phyloP scores from a whole-genome alignment of 805 yeast species.

The Saturnispora besseyi region DNA sequence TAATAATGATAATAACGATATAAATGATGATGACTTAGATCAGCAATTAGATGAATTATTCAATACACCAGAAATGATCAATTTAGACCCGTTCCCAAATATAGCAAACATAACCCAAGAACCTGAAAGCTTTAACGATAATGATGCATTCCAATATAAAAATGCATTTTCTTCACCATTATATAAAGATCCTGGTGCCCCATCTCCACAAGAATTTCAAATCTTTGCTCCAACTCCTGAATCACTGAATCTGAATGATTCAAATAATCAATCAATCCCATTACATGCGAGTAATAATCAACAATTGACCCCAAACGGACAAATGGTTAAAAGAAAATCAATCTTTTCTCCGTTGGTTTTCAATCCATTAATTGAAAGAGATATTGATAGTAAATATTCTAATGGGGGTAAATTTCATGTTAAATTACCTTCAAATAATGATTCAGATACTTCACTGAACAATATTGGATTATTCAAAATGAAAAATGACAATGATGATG shows the following conservation, averaged over 20 bases:
- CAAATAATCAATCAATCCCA: not conserved
- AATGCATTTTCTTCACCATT: constrained; percentile 39
- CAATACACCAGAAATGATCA: constrained; percentile 2
- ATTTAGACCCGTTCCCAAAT: not conserved
- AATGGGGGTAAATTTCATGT: constrained; percentile 88
- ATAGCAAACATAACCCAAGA: constrained; percentile 15
- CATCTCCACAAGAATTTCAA: constrained; percentile 54
- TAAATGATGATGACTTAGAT: constrained; percentile 6
- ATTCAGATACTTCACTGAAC: not conserved
- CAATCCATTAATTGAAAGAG: constrained; percentile 67
- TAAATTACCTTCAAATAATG: constrained; percentile 4
- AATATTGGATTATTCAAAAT: not conserved
- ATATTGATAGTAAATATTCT: constrained; percentile 78
- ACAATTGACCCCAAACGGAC: constrained; percentile 30
- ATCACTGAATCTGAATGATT: not conserved
- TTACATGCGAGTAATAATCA: not conserved
- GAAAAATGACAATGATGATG: not conserved
- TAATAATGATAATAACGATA: constrained; percentile 14
- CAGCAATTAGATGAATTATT: constrained; percentile 11
- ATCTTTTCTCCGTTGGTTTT: constrained; percentile 76
- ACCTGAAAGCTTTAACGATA: not conserved
- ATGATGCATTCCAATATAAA: not conserved
- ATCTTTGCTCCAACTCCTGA: constrained; percentile 26
- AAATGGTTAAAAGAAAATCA: constrained; percentile 32
- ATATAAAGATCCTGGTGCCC: constrained; percentile 80